Evolutionary conservation across 1,139 yeast species (phyloP), one percentile per base, ranked within the genome.

Genomic region (Pichia sp.): DNA sequence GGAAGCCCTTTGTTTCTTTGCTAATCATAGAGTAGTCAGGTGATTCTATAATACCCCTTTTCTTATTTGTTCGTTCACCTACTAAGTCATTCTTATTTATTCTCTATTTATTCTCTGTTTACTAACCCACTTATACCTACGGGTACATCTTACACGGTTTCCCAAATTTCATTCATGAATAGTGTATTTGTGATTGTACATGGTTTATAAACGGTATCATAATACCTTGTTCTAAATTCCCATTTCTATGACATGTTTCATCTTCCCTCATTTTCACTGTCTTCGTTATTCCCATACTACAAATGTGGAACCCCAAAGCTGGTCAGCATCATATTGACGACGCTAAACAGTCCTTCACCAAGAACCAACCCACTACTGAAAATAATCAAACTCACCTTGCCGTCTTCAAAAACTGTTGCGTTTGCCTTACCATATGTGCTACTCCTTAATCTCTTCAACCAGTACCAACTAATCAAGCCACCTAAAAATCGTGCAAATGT

Each of bases 401-500:
- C 56, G 32, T 19, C 69, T 68, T 55, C 54, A 11, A 36, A 6
- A 7, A 19, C 7, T n/a, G 40, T 6, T 8, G 36, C 11, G 30
- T 42, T 26, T n/a, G 49, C 4, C 11, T 13, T 16, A 11, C 5
- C 31, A 13, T 15, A 13, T 38, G 75, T 41, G 16, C 19, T 30
- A 10, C 5, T 16, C 32, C 40, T 73, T 5, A 74, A 68, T 45
- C 62, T 63, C 40, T 71, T 72, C 58, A 82, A 61, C 89, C 92
- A 87, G 60, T 74, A 63, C 62, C 78, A 81, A 1, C 93, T 81
- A 45, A 85, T 70, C n/a, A 87, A 65, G 1, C 99, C 99, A 13
- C 99, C 99, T 31, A 90, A 61, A 65, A 93, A 92, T 63, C 99
- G 77, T 0, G 98, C 98, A 45, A 93, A 75, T 0, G 99, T 93